Conservation (phyloP, 768 basidiomycete species). For the Dacryopinax primogenitus region DNA sequence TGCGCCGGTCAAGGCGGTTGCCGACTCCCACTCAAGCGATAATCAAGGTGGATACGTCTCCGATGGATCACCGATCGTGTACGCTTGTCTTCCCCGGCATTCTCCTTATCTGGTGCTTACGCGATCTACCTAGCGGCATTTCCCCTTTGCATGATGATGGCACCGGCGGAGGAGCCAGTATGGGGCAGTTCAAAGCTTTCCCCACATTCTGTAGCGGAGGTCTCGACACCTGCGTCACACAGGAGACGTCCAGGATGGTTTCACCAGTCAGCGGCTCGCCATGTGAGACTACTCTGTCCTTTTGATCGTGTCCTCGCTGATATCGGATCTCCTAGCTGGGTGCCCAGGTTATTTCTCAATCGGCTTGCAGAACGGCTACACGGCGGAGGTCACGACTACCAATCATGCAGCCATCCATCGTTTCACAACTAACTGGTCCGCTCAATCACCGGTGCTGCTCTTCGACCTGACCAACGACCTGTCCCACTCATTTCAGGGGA, state of each 20-base stretch:
- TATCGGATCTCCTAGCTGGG: not conserved
- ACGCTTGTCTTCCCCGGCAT: not conserved
- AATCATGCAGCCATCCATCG: slow-evolving; percentile 16
- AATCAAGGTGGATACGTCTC: slow-evolving; percentile 17
- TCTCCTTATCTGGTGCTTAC: not conserved
- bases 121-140: slow-evolving; percentile 6
- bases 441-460: slow-evolving; percentile 2
- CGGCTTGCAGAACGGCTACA: slow-evolving; percentile 13
- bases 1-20: slow-evolving; percentile 9
- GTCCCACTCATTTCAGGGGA: slow-evolving; percentile 15
- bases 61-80: slow-evolving; percentile 13
- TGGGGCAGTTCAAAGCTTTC: slow-evolving; percentile 13
- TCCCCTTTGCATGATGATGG: slow-evolving; percentile 18
- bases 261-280: not conserved
- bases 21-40: slow-evolving; percentile 15
- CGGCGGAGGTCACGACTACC: slow-evolving; percentile 16
- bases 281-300: not conserved
- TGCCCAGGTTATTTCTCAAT: slow-evolving; percentile 12
- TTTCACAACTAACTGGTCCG: slow-evolving; percentile 12
- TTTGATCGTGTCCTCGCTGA: not conserved
- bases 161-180: slow-evolving; percentile 16
- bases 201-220: slow-evolving; percentile 8
- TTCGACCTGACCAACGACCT: slow-evolving; percentile 16
- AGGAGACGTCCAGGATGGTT: not conserved
- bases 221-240: not conserved